Conservation (phyloP, 305 asterid species). For the Fraxinus dipetala region DNA sequence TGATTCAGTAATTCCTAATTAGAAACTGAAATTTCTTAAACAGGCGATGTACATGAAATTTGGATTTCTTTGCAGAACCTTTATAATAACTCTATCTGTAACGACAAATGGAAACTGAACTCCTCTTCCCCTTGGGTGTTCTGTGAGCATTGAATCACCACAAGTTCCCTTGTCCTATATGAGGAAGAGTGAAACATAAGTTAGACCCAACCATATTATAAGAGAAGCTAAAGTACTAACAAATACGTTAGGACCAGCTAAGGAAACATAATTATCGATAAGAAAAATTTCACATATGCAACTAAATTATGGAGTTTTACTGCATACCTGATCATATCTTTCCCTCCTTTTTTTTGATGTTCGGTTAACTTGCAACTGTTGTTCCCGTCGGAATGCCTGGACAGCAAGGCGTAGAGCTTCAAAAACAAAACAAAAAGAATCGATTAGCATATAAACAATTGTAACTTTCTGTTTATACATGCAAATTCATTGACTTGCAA, state of each 20-base stretch:
- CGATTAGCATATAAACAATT: not conserved
- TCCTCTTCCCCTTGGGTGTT: slow-evolving; percentile 66
- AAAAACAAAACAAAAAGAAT: slow-evolving; percentile 22
- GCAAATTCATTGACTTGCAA: slow-evolving; percentile 3
- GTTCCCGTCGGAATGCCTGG: slow-evolving; percentile 83
- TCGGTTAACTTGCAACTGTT: slow-evolving; percentile 56
- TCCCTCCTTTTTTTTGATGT: slow-evolving; percentile 68
- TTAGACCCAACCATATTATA: not conserved
- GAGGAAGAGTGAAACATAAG: slow-evolving; percentile 13
- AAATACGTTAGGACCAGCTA: not conserved
- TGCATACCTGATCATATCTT: slow-evolving; percentile 62
- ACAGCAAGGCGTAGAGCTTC: slow-evolving; percentile 86
- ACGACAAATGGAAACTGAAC: slow-evolving; percentile 85
- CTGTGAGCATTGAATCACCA: slow-evolving; percentile 50
- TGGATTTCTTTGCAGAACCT: slow-evolving; percentile 46
- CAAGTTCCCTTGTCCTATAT: slow-evolving; percentile 62
- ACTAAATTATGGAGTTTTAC: not conserved
- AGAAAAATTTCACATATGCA: not conserved
- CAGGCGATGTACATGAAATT: slow-evolving; percentile 23
- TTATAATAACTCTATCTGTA: slow-evolving; percentile 77
- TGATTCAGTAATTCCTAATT: slow-evolving; percentile 38
- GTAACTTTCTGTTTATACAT: not conserved
- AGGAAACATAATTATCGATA: slow-evolving; percentile 4
- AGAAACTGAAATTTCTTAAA: slow-evolving; percentile 29
- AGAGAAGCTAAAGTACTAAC: slow-evolving; percentile 7